Evolutionary conservation across 805 yeast genomes (phyloP).

Genomic region (Starmerella bacillaris): DNA sequence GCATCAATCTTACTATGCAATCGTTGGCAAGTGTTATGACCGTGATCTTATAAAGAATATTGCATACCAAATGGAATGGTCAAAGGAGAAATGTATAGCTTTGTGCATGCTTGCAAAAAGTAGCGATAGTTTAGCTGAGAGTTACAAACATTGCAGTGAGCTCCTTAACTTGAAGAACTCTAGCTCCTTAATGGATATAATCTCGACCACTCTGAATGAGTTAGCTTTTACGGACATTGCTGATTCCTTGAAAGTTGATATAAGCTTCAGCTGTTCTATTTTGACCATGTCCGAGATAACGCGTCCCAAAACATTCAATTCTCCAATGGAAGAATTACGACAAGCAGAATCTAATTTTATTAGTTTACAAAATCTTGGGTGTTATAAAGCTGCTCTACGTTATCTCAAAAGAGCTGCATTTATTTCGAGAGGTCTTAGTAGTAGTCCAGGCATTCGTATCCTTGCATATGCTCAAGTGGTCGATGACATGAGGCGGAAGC

Average conservation of each 20-base stretch:
- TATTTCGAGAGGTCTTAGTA: not conserved
- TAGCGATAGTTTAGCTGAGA: not conserved
- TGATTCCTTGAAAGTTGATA: too few relatives aligned
- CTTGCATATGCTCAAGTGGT: not conserved
- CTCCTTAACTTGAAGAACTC: too few relatives aligned
- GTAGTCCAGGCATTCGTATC: not conserved
- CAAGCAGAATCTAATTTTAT: not conserved
- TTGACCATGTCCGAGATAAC: not conserved
- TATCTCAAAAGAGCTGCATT: not conserved
- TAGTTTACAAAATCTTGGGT: not conserved
- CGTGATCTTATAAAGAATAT: not conserved
- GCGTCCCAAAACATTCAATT: not conserved
- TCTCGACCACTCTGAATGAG: too few relatives aligned
- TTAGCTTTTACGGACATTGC: too few relatives aligned
- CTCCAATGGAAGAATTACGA: not conserved
- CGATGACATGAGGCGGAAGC: not conserved
- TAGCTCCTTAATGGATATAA: too few relatives aligned
- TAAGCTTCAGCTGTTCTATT: too few relatives aligned
- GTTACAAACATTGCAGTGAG: not conserved
- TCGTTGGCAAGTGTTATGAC: not conserved
- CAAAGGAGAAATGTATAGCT: not conserved
- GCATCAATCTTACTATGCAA: constrained; percentile 1
- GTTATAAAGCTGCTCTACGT: not conserved
- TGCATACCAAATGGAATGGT: not conserved
- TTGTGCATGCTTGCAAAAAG: not conserved